phyloP scores from a whole-genome alignment of 768 basidiomycete species.

The Pleurotus tuoliensis region DNA sequence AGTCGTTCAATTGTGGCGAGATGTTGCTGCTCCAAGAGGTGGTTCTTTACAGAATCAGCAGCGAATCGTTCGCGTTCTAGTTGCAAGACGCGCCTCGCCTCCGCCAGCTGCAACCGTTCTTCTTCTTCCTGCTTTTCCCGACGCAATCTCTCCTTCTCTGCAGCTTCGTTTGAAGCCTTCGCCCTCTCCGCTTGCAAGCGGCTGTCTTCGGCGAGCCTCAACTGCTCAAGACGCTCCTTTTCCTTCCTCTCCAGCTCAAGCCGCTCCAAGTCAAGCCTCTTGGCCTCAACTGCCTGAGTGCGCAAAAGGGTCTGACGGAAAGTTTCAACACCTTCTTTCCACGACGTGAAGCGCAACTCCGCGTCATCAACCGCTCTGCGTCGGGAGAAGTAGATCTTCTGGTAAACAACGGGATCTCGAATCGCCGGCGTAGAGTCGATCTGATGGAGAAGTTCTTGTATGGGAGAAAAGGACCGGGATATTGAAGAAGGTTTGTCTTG shows the following conservation, averaged over 20 bases:
- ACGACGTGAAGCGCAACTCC: slow-evolving; percentile 43
- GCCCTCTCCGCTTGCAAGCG: slow-evolving; percentile 14
- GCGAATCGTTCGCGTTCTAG: slow-evolving; percentile 12
- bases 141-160: slow-evolving; percentile 13
- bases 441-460: slow-evolving; percentile 49
- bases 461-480: slow-evolving; percentile 45
- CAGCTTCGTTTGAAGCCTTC: slow-evolving; percentile 13
- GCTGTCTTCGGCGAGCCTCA: slow-evolving; percentile 14
- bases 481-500: slow-evolving; percentile 32
- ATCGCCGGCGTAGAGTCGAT: slow-evolving; percentile 49
- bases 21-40: slow-evolving; percentile 2
- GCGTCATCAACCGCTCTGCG: slow-evolving; percentile 46
- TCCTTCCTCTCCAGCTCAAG: slow-evolving; percentile 15
- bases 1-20: slow-evolving; percentile 1
- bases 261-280: slow-evolving; percentile 35
- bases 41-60: slow-evolving; percentile 1
- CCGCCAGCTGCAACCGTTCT: slow-evolving; percentile 19
- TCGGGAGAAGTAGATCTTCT: slow-evolving; percentile 46
- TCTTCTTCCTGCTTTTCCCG: slow-evolving; percentile 5
- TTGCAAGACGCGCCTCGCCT: slow-evolving; percentile 12
- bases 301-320: slow-evolving; percentile 38
- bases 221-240: slow-evolving; percentile 8
- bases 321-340: slow-evolving; percentile 40
- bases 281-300: slow-evolving; percentile 36
- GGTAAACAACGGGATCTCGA: slow-evolving; percentile 40